Percentiles rank a stretch among this genome's conserved stretches.
Evolutionary conservation across 495 filamentous ascomycete genomes (phyloP).

Genomic region (Aspergillus ellipticus): DNA sequence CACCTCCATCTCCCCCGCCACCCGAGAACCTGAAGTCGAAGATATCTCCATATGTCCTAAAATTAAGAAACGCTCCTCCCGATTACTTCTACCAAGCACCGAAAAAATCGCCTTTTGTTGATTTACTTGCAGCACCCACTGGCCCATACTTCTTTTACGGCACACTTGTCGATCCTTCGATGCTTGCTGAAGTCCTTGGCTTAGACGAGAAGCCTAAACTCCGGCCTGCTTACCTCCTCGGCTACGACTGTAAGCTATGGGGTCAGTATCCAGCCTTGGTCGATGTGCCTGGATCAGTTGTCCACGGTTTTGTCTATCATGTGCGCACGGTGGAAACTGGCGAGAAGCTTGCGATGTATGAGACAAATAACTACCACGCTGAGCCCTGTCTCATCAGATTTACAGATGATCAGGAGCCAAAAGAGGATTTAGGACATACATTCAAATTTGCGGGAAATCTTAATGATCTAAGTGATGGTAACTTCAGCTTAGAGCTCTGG

Average conservation of each 20-base stretch:
- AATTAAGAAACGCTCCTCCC: conserved; percentile 13
- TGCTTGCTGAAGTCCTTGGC: conserved; percentile 18
- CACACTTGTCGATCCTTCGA: conserved; percentile 21
- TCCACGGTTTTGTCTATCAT: conserved; percentile 25
- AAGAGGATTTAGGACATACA: conserved; percentile 15
- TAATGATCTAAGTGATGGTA: conserved; percentile 22
- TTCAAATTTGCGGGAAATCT: conserved; percentile 30
- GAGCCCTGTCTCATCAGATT: conserved; percentile 20
- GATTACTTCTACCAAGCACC: conserved; percentile 13
- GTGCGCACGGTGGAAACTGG: conserved; percentile 19
- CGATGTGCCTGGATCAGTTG: conserved; percentile 11
- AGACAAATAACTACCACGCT: conserved; percentile 23
- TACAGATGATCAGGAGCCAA: conserved; percentile 16
- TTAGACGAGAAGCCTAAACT: conserved; percentile 13
- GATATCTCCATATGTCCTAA: conserved; percentile 13
- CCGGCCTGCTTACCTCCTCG: conserved; percentile 13
- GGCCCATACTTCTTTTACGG: conserved; percentile 41
- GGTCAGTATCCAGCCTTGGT: conserved; percentile 29
- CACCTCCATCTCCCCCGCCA: conserved; percentile 15
- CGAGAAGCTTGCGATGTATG: conserved; percentile 25
- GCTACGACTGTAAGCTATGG: conserved; percentile 23
- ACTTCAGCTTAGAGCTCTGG: conserved; percentile 26
- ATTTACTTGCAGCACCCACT: conserved; percentile 12
- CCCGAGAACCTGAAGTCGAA: conserved; percentile 9
- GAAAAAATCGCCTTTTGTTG: conserved; percentile 4